Conservation (phyloP, 495 filamentous ascomycete species). For the Chaetomium fimeti region DNA sequence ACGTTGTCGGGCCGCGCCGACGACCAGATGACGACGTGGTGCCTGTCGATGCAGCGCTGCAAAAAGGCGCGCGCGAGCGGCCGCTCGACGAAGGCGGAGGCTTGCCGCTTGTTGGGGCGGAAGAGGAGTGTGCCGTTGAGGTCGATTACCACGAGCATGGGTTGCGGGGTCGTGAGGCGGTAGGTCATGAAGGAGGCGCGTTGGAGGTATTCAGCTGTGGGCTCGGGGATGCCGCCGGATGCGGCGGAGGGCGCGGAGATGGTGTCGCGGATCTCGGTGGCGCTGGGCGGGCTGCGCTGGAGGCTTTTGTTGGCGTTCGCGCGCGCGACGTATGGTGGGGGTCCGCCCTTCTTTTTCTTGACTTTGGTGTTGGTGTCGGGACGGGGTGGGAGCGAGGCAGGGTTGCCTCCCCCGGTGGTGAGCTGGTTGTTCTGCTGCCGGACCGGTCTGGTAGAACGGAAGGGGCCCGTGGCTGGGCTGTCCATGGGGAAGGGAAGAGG, state of each 20-base stretch:
- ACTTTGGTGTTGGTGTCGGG: background rate
- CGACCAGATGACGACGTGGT: slow-evolving; percentile 87
- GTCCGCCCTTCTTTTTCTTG: background rate
- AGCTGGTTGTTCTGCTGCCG: background rate
- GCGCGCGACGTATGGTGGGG: background rate
- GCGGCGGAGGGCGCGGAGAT: slow-evolving; percentile 38
- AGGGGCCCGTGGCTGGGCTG: slow-evolving; percentile 4
- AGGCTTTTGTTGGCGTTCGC: background rate
- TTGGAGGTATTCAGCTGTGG: slow-evolving; percentile 43
- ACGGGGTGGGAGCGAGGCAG: background rate
- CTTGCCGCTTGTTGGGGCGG: slow-evolving; percentile 52
- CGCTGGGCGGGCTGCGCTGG: background rate
- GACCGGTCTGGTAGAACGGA: background rate
- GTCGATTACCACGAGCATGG: slow-evolving; percentile 80
- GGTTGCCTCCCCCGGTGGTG: background rate
- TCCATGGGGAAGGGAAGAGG: slow-evolving; percentile 3
- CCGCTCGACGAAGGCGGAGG: slow-evolving; percentile 58
- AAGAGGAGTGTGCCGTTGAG: slow-evolving; percentile 86
- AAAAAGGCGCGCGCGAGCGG: slow-evolving; percentile 66
- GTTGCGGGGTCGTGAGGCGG: slow-evolving; percentile 33
- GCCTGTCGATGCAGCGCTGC: slow-evolving; percentile 60
- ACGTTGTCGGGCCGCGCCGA: slow-evolving; percentile 75
- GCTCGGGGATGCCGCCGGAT: slow-evolving; percentile 53
- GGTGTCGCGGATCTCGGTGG: slow-evolving; percentile 15
- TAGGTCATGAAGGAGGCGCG: slow-evolving; percentile 28